Evolutionary conservation across 2,329 filamentous ascomycete genomes (phyloP).

Genomic region (Ophiostoma australiae): DNA sequence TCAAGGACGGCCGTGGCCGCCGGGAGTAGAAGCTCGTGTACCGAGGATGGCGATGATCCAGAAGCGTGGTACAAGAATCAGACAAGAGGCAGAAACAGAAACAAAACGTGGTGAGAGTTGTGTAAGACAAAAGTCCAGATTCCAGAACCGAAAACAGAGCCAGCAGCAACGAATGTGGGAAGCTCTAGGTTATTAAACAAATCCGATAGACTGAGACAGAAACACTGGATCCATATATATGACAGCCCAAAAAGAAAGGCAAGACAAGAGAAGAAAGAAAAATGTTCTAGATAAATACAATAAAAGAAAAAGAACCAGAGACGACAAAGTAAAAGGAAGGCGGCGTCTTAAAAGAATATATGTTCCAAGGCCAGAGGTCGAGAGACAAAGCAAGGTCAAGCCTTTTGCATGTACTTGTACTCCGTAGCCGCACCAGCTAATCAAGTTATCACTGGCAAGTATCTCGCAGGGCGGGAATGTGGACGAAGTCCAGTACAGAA

Average conservation of each 20-base stretch:
- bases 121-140: neutral
- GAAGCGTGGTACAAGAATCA: neutral
- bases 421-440: slow-evolving; percentile 6
- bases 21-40: neutral
- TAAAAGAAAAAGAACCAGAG: neutral
- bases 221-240: neutral
- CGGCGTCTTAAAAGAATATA: neutral
- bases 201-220: neutral
- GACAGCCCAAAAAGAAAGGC: neutral
- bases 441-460: neutral
- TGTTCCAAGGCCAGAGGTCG: neutral
- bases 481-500: neutral
- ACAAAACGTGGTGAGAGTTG: neutral
- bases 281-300: neutral
- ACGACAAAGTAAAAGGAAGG: neutral
- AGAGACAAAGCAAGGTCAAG: neutral
- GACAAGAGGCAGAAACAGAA: neutral
- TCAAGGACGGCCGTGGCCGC: slow-evolving; percentile 12
- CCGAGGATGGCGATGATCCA: neutral
- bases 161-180: neutral
- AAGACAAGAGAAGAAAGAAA: neutral
- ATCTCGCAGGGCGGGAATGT: neutral
- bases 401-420: neutral
- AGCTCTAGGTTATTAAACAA: neutral
- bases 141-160: neutral